These are phyloP conservation scores for Albugo candida DNA, from an alignment of 352 stramenopile genomes.

Conservation along the genomic window DNA sequence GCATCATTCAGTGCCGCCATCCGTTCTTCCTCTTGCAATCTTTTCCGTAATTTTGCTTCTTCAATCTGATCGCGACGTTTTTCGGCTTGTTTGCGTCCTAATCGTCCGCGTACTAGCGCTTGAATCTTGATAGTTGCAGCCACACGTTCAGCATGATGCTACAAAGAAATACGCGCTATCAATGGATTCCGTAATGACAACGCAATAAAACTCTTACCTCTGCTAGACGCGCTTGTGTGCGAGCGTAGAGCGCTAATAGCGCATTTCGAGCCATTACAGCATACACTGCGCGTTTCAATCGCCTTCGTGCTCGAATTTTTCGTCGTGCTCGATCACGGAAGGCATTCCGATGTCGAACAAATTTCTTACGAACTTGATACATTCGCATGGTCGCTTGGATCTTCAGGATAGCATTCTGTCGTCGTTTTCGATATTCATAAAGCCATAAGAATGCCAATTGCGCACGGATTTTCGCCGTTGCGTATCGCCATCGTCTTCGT, in stretches of 20 bases:
- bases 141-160: slow-evolving; percentile 23
- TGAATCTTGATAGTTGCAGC: slow-evolving; percentile 51
- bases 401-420: slow-evolving; percentile 57
- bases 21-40: slow-evolving; percentile 40
- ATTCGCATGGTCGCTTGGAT: slow-evolving; percentile 75
- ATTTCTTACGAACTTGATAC: slow-evolving; percentile 69
- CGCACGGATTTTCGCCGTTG: slow-evolving; percentile 62
- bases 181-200: neutral
- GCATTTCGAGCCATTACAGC: slow-evolving; percentile 42
- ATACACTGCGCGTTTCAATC: slow-evolving; percentile 44
- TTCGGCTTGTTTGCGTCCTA: slow-evolving; percentile 50
- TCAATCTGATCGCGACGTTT: slow-evolving; percentile 41
- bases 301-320: slow-evolving; percentile 46
- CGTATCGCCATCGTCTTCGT: slow-evolving; percentile 67
- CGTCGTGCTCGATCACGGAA: slow-evolving; percentile 43
- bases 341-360: slow-evolving; percentile 41
- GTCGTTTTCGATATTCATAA: slow-evolving; percentile 45
- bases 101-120: slow-evolving; percentile 51
- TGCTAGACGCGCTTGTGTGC: slow-evolving; percentile 26
- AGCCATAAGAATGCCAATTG: slow-evolving; percentile 70
- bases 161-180: neutral
- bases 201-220: slow-evolving; percentile 2
- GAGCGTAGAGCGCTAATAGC: slow-evolving; percentile 38
- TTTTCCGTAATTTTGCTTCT: slow-evolving; percentile 63
- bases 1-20: slow-evolving; percentile 23